Percentiles rank a stretch among this genome's conserved stretches.
Evolutionary conservation across 108 stramenopile species (phyloP).

Genomic region (Skeletonema marinoi): DNA sequence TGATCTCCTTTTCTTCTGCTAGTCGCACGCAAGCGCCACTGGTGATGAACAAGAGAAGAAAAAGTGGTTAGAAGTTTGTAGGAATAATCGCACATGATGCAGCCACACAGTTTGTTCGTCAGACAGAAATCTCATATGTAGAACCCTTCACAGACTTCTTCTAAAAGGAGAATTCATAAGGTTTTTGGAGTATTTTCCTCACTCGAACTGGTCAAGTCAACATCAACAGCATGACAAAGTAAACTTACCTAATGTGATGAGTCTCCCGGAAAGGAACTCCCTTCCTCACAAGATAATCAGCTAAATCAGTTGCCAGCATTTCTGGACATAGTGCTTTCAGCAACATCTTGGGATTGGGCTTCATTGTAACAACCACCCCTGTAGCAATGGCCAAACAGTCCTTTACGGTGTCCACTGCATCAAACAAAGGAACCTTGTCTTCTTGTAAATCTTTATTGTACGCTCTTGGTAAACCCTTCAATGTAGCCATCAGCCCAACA

Average conservation of each 20-base stretch:
- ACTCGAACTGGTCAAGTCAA: not conserved
- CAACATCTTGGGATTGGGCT: conserved; percentile 88
- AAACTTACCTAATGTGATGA: conserved; percentile 93
- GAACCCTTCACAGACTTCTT: conserved; percentile 25
- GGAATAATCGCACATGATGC: not conserved
- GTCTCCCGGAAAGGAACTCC: conserved; percentile 99
- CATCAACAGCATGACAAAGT: not conserved
- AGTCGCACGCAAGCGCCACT: conserved; percentile 89
- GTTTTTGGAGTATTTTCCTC: conserved; percentile 10
- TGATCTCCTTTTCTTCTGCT: conserved; percentile 79
- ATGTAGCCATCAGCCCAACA: conserved; percentile 91
- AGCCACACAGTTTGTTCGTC: conserved; percentile 13
- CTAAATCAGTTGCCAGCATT: conserved; percentile 99
- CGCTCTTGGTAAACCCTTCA: conserved; percentile 97
- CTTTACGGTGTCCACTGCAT: conserved; percentile 92
- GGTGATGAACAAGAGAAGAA: not conserved
- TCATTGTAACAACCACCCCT: conserved; percentile 95
- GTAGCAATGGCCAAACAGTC: conserved; percentile 96
- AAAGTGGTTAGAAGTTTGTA: not conserved
- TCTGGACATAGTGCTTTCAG: conserved; percentile 91
- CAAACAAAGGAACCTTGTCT: conserved; percentile 98
- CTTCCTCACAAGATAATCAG: conserved; percentile 98
- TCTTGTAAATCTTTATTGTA: conserved; percentile 99
- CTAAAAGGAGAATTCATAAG: conserved; percentile 14
- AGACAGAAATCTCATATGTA: conserved; percentile 42